A percentile compares a stretch with the other conserved stretches of the same genome.
These are phyloP conservation scores for Tetrastigma voinierianum DNA, from an alignment of 164 flowering plant genomes.

Conservation along the genomic window DNA sequence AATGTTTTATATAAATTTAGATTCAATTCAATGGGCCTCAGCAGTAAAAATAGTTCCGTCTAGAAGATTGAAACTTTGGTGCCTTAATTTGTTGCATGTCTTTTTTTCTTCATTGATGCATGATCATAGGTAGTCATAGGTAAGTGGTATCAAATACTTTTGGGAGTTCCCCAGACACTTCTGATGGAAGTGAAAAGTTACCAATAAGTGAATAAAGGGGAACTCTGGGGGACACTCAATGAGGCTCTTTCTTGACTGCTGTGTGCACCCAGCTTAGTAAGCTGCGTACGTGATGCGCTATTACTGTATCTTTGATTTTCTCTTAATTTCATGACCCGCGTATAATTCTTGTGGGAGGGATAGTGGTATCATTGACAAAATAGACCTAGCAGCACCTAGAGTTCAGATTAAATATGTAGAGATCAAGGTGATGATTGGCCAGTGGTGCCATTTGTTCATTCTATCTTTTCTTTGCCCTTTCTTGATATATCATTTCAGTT, in stretches of 20 bases:
- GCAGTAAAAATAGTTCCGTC: too few species aligned
- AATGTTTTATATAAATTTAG: too few species aligned
- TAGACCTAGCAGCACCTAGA: neutral
- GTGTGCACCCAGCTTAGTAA: too few species aligned
- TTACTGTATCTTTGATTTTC: neutral
- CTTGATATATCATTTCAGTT: too few species aligned
- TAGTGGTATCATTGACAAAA: neutral
- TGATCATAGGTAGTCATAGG: too few species aligned
- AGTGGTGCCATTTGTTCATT: too few species aligned
- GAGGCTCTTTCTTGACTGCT: too few species aligned
- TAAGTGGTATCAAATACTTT: constrained; percentile 14
- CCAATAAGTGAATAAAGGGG: constrained; percentile 15
- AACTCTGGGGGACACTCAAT: constrained; percentile 11
- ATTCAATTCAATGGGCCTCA: too few species aligned
- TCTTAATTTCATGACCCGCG: neutral
- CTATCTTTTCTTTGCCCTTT: too few species aligned
- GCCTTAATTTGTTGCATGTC: too few species aligned
- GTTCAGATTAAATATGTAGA: neutral
- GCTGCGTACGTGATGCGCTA: neutral
- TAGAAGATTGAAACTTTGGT: too few species aligned
- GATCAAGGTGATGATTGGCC: neutral
- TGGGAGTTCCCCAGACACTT: constrained; percentile 31
- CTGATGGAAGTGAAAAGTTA: neutral
- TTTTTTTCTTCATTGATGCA: too few species aligned
- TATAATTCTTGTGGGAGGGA: neutral